Percentiles rank a stretch among this genome's conserved stretches.
Evolutionary conservation across 768 basidiomycete genomes (phyloP).

Genomic region (Hemileccinum rubropunctum): DNA sequence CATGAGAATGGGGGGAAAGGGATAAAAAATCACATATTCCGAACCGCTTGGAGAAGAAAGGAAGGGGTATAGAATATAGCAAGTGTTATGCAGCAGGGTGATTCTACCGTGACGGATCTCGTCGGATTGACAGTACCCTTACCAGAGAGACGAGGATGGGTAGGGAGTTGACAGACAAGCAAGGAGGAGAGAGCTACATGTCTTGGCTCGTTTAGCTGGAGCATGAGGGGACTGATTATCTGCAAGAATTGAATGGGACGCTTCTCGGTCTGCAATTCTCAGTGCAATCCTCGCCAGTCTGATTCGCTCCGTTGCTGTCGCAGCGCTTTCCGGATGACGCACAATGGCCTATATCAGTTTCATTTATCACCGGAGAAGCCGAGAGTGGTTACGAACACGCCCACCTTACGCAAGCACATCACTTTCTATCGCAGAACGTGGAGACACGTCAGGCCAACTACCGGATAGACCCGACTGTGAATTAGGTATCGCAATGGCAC

Average conservation of each 20-base stretch:
- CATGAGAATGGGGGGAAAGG: not conserved
- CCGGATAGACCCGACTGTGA: constrained; percentile 5
- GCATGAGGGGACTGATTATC: too few relatives aligned
- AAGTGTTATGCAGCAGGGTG: constrained; percentile 3
- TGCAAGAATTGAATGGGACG: too few relatives aligned
- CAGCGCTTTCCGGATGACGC: constrained; percentile 13
- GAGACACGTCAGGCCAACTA: constrained; percentile 8
- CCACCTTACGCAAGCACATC: constrained; percentile 20
- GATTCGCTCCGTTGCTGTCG: constrained; percentile 22
- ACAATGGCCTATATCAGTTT: constrained; percentile 18
- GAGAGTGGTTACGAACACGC: constrained; percentile 16
- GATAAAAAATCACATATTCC: not conserved
- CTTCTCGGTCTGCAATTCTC: constrained; percentile 19
- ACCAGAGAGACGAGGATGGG: too few relatives aligned
- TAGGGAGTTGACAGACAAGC: too few relatives aligned
- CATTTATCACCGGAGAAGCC: constrained; percentile 27
- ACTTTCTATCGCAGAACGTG: too few relatives aligned
- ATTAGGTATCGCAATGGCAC: not conserved
- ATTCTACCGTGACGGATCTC: constrained; percentile 1
- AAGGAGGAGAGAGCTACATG: too few relatives aligned
- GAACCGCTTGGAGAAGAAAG: constrained; percentile 3
- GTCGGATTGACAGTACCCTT: constrained; percentile 8
- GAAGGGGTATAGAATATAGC: constrained; percentile 7
- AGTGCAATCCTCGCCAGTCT: constrained; percentile 21
- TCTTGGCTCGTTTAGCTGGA: too few relatives aligned